A percentile compares a stretch with the other conserved stretches of the same genome.
Evolutionary conservation across 1,139 yeast genomes (phyloP).

Genomic region (Zhuliangozyma blackwelliae): DNA sequence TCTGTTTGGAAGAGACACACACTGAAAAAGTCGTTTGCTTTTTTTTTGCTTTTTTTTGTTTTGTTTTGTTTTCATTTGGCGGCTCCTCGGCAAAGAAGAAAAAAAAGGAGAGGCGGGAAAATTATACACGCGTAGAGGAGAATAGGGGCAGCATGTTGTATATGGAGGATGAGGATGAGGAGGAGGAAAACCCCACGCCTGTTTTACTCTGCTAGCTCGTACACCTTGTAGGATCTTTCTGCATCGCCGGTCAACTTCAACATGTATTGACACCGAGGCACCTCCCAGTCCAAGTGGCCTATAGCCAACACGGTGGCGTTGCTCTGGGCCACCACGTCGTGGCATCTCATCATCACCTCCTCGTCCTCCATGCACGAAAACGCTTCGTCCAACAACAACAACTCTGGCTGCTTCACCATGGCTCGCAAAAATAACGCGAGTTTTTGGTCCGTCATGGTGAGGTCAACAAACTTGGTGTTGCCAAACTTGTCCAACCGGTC

Average conservation of each 20-base stretch:
- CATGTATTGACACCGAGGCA: slow-evolving; percentile 33
- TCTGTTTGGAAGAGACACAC: no score
- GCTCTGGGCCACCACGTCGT: slow-evolving; percentile 48
- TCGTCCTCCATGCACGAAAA: slow-evolving; percentile 83
- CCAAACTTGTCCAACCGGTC: slow-evolving; percentile 25
- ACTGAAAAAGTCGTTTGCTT: no score
- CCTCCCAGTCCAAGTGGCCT: slow-evolving; percentile 65
- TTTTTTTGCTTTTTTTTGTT: no score
- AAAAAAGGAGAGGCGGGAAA: no score
- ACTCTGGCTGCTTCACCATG: slow-evolving; percentile 66
- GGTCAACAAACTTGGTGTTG: slow-evolving; percentile 43
- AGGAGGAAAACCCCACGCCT: not conserved
- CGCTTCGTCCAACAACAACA: slow-evolving; percentile 87
- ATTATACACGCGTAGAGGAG: no score
- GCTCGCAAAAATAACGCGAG: slow-evolving; percentile 72
- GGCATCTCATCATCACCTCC: slow-evolving; percentile 58
- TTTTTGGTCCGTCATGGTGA: slow-evolving; percentile 75
- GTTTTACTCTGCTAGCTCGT: no score
- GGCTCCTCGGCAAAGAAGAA: no score
- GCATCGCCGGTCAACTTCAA: slow-evolving; percentile 33
- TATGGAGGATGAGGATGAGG: not conserved
- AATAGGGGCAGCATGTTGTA: no score
- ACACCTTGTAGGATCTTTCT: slow-evolving; percentile 15
- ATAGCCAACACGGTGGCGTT: slow-evolving; percentile 70
- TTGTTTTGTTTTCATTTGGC: no score